These are phyloP conservation scores for Suhomyces panamericanus DNA, from an alignment of 1,139 yeast genomes.

Conservation along the genomic window DNA sequence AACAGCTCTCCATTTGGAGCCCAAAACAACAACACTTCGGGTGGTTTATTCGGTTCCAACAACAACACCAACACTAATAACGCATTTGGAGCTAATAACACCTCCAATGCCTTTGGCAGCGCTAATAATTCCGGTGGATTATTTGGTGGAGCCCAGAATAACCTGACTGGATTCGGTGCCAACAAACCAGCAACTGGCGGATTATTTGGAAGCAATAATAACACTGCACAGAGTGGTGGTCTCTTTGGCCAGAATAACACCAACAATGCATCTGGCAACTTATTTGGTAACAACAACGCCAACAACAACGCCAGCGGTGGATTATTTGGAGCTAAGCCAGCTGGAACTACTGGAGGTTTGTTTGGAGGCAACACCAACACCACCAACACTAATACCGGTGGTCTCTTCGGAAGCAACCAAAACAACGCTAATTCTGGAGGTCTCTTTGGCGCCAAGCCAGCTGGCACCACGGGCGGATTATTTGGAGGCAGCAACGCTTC, in stretches of 20 bases:
- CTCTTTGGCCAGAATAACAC: too few species aligned
- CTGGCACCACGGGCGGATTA: conserved; percentile 21
- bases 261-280: background rate
- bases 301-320: conserved; percentile 19
- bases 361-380: conserved; percentile 21
- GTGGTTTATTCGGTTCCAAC: conserved; percentile 28
- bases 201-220: conserved; percentile 29
- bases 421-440: conserved; percentile 9
- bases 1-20: conserved; percentile 18
- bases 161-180: conserved; percentile 13
- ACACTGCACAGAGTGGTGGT: too few species aligned
- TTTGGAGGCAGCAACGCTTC: conserved; percentile 21
- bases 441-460: conserved; percentile 12
- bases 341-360: conserved; percentile 20
- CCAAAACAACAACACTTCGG: conserved; percentile 8
- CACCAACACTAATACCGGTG: conserved; percentile 15
- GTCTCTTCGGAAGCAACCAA: conserved; percentile 22
- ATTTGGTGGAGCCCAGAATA: conserved; percentile 13
- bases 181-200: conserved; percentile 27
- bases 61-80: conserved; percentile 16
- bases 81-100: conserved; percentile 7
- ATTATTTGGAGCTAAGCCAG: conserved; percentile 21
- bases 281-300: conserved; percentile 21
- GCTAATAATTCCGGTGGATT: conserved; percentile 14
- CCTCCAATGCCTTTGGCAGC: conserved; percentile 5